Base-by-base conservation (phyloP, 805 yeast species). In the Candida ortonii region DNA sequence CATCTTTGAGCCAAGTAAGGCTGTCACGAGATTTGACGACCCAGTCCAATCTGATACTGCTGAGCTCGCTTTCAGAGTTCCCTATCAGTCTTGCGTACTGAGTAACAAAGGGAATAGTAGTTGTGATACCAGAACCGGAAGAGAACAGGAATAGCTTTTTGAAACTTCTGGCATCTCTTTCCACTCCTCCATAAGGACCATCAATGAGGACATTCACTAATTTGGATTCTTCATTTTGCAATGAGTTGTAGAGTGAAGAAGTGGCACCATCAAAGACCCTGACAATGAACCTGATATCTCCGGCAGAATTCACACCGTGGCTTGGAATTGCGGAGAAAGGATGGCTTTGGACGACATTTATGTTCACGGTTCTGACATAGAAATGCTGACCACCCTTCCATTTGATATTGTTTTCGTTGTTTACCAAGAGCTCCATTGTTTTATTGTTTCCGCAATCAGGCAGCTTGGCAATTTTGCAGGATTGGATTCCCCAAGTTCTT, bases 351-450 rank as follows among this genome's bases (percentile, higher is more conserved):
- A 73, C 44, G 15, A 73, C 54, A 24, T 65, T 57, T 11, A 61
- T 42, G 2, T 71, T 76, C 3, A 59, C 56, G 37, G 71, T 70
- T 45, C 79, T 61, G 14, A 76, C 51, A 43, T 61, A 72, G 5
- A 73, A 56, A 52, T 76, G 82, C 39, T 76, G 81, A 16, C 82
- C 80, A 1, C 80, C 71, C 11, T 28, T 46, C 80, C 80, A 74
- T 8, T 43, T 38, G 25, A 70, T 52, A 7, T 64, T 67, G n/a
- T 57, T 41, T 20, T 61, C 33, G 29, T 57, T 53, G 4, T 47
- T 43, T 15, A 65, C 59, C 4, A 45, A 34, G 3, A 76, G 52
- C 30, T 66, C 59, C 20, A 69, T 61, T 46, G 62, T 46, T 40
- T 64, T 46, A 52, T 56, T 23, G 32, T 46, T 34, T 23, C 66